Base-by-base conservation (phyloP, 306 rosid genomes). In the Cicer bijugum region DNA sequence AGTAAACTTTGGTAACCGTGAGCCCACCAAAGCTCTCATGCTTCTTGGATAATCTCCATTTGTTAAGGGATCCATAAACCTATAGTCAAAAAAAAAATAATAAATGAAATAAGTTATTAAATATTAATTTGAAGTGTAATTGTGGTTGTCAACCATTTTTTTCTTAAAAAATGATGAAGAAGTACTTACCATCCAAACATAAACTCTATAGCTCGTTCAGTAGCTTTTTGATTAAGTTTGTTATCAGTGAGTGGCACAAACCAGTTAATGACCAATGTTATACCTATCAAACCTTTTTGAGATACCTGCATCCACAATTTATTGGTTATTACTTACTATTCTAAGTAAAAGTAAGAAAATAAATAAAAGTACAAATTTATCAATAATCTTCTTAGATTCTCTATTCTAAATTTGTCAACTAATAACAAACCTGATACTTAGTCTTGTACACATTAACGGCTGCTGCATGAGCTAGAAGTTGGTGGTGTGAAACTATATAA, bases 211-310 rank as follows among this genome's bases (percentile, higher is more conserved):
- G 82, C 78, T 52, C 83, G 61, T 7, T 9, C 38, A 0, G 87
- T 78, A 46, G 96, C 90, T 0, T 75, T 12, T 5, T 51, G 35
- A 11, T 88, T 40, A 5, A 56, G 64, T 55, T 61, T 55, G 7
- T 38, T 15, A 9, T 83, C 48, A 0, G 85, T 81, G 45, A 46
- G 2, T 0, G 96, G 88, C 44, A 74, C 82, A 15, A 69, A 14
- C 92, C 92, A 90, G 1, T 35, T 6, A 1, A 51, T 10, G 1
- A 66, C 12, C 15, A 84, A 28, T 0, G 89, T 83, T 42, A 90
- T 86, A n/a, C 89, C 90, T 45, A 87, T 84, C 48, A 65, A 1
- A 5, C 91, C 96, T 38, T 85, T 85, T 67, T 85, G 92, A 39
- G 55, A 23, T 6, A 10, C 71, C 84, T 87, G 76, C 71, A 37